phyloP scores from a whole-genome alignment of 306 rosid genomes.

The Ziziphus jujuba region DNA sequence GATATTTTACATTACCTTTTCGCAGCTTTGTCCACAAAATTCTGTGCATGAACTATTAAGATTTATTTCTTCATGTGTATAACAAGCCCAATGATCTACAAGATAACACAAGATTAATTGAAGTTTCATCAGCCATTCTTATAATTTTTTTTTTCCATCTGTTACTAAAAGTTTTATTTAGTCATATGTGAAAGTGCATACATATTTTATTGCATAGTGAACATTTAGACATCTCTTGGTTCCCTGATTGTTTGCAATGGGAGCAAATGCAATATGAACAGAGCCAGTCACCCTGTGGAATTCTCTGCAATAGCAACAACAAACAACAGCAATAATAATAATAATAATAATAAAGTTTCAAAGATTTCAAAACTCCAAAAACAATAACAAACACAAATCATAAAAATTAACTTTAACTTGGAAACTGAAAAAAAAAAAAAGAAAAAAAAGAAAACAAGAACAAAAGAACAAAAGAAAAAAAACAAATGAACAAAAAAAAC shows the following conservation, averaged over 20 bases:
- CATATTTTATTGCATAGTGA: slow-evolving; percentile 33
- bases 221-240: slow-evolving; percentile 19
- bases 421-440: too few species aligned
- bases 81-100: slow-evolving; percentile 42
- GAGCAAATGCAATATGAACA: slow-evolving; percentile 45
- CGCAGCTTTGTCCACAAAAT: slow-evolving; percentile 29
- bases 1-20: slow-evolving; percentile 24
- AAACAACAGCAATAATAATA: neutral
- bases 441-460: neutral
- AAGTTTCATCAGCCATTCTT: neutral
- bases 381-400: too few species aligned
- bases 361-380: too few species aligned
- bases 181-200: neutral
- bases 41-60: neutral
- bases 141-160: neutral
- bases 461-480: neutral
- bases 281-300: slow-evolving; percentile 34
- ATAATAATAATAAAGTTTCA: neutral
- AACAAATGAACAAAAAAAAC: neutral
- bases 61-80: slow-evolving; percentile 2
- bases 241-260: slow-evolving; percentile 16
- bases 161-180: too few species aligned
- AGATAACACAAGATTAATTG: neutral
- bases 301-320: slow-evolving; percentile 28
- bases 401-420: too few species aligned